Evolutionary conservation across 495 filamentous ascomycete genomes (phyloP), one percentile per base, ranked within the genome.

Genomic region (Pseudoneurospora amorphoporcata): DNA sequence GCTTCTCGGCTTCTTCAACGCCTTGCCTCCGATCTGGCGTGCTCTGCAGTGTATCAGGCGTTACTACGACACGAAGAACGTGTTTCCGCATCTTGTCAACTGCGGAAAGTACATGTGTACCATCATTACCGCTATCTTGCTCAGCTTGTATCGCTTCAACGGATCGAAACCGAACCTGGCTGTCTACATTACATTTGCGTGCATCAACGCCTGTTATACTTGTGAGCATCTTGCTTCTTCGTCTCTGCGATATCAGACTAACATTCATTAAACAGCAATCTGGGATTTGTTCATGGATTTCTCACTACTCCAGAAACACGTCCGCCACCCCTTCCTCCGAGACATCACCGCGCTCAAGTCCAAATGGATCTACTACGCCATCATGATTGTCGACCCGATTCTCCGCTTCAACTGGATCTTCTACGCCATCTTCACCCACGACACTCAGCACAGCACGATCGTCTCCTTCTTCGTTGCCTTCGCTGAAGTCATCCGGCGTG

Each of bases 271-370:
- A 41, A 16, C 42, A 90, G 87, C 90, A 2, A 85, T 97, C n/a
- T 99, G 95, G 95, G 95, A 99, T 76, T 77, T 99, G n/a, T 88
- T 91, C 72, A 97, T 98, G 92, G 95, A 99, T 81, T 98, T 94
- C 90, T 94, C 88, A 53, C 84, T 98, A 17, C 86, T 92, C 9
- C 93, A 97, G 74, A 87, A 91, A 1, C 88, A 92, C 69, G 87
- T 92, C 3, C 83, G 85, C 43, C 85, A 91, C 70, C 86, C 84
- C 1, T 88, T 94, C 69, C 87, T 99, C 19, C 89, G 95, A n/a
- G 86, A 92, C 47, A 88, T 89, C n/a, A 86, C 94, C 0, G 93
- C 90, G 1, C 92, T 92, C 79, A 94, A 94, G 74, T 84, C 83
- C 7, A 83, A 86, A 3, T 94, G 91, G 90, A 81, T 90, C 8